A percentile compares a stretch with the other conserved stretches of the same genome.
Evolutionary conservation across 768 basidiomycete species (phyloP).

Genomic region (Kwoniella bestiolae): DNA sequence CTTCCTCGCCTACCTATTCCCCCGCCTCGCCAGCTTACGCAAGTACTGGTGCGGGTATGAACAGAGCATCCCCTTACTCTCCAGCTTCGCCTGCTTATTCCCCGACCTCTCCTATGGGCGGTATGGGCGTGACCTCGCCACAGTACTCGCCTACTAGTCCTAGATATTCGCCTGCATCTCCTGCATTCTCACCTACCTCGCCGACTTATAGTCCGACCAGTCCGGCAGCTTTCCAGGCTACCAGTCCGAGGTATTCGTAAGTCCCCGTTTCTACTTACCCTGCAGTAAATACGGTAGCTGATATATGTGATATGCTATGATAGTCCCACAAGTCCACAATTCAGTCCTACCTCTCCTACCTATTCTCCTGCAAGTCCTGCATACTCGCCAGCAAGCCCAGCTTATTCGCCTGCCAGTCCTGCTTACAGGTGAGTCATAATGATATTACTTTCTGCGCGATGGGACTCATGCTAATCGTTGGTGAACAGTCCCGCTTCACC

Average conservation of each 20-base stretch:
- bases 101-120: conserved; percentile 46
- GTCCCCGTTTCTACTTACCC: background rate
- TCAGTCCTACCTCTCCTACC: conserved; percentile 83
- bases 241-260: conserved; percentile 58
- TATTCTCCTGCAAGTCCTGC: conserved; percentile 89
- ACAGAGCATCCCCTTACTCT: conserved; percentile 42
- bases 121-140: conserved; percentile 46
- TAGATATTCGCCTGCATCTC: conserved; percentile 34
- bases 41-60: conserved; percentile 19
- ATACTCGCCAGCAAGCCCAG: conserved; percentile 89
- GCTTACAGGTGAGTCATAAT: conserved; percentile 58
- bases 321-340: conserved; percentile 86
- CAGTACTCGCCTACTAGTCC: conserved; percentile 55
- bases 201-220: conserved; percentile 53
- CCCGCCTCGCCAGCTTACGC: conserved; percentile 58
- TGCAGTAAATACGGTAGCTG: conserved; percentile 66
- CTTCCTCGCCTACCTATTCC: conserved; percentile 55
- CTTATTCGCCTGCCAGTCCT: conserved; percentile 94
- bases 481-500: conserved; percentile 40
- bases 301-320: conserved; percentile 71
- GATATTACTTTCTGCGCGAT: background rate
- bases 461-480: background rate
- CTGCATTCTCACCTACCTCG: conserved; percentile 51
- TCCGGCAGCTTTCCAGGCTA: conserved; percentile 50
- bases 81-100: conserved; percentile 48